Evolutionary conservation across 371 early-diverging fungal species (phyloP).

Genomic region (Rhizomucor miehei): DNA sequence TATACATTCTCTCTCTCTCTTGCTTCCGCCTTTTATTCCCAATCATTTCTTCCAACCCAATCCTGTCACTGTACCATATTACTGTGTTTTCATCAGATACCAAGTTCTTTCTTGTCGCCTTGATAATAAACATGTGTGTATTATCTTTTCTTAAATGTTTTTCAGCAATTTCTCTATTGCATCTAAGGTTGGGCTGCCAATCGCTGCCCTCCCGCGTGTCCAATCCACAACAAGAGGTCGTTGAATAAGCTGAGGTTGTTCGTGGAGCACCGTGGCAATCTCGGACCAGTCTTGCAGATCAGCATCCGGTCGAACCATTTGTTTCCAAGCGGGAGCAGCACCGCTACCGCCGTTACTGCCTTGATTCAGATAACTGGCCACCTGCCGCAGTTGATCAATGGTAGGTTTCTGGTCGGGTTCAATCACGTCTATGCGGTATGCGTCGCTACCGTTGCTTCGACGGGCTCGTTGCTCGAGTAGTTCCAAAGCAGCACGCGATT

Average conservation of each 20-base stretch:
- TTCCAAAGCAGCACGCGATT: slow-evolving; percentile 27
- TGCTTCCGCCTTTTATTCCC: not conserved
- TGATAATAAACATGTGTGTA: slow-evolving; percentile 1
- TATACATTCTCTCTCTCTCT: not conserved
- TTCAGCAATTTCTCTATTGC: slow-evolving; percentile 13
- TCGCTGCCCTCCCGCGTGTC: slow-evolving; percentile 30
- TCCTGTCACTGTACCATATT: too few relatives aligned
- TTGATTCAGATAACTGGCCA: slow-evolving; percentile 13
- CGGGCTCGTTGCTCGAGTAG: slow-evolving; percentile 13
- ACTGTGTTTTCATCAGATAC: not conserved
- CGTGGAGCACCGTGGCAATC: slow-evolving; percentile 8
- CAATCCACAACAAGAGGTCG: slow-evolving; percentile 50
- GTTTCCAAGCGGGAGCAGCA: slow-evolving; percentile 9
- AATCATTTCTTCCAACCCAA: too few relatives aligned
- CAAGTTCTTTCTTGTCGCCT: not conserved
- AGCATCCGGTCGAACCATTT: slow-evolving; percentile 13
- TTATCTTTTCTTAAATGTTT: not conserved
- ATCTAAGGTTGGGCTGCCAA: slow-evolving; percentile 24
- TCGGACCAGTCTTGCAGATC: slow-evolving; percentile 13
- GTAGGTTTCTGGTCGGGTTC: slow-evolving; percentile 20
- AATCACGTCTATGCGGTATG: slow-evolving; percentile 37
- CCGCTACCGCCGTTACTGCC: not conserved
- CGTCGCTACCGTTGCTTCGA: slow-evolving; percentile 16
- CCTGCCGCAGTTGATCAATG: slow-evolving; percentile 18
- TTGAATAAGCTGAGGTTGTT: slow-evolving; percentile 9